Evolutionary conservation across 1,139 yeast genomes (phyloP).

Genomic region (Pichia sp.): DNA sequence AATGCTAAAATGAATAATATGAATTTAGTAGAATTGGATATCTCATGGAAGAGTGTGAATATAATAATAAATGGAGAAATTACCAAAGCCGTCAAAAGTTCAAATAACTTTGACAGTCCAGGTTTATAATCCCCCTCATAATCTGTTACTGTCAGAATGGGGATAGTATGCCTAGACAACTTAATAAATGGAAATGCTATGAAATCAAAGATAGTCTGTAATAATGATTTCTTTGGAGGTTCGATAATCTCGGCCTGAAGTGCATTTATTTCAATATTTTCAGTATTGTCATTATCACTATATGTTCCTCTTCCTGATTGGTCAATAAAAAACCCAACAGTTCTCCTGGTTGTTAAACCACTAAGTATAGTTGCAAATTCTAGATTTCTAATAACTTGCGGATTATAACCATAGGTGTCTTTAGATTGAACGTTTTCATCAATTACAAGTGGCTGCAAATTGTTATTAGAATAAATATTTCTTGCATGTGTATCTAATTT

Average conservation of each 20-base stretch:
- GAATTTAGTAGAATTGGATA: conserved; percentile 11
- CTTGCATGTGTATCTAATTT: conserved; percentile 19
- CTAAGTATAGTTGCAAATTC: conserved; percentile 25
- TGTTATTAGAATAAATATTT: conserved; percentile 20
- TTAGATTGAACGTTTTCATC: conserved; percentile 23
- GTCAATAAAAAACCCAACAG: conserved; percentile 9
- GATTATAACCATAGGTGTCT: conserved; percentile 26
- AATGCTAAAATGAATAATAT: conserved; percentile 9
- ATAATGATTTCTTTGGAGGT: conserved; percentile 8
- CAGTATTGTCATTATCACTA: conserved; percentile 14
- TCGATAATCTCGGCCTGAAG: conserved; percentile 15
- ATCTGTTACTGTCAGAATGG: conserved; percentile 20
- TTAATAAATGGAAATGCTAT: conserved; percentile 18
- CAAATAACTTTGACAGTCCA: conserved; percentile 14
- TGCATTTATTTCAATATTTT: conserved; percentile 6
- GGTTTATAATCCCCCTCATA: conserved; percentile 21
- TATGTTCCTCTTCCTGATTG: conserved; percentile 1
- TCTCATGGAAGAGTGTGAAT: conserved; percentile 18
- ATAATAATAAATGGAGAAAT: conserved; percentile 21
- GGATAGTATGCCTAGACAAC: conserved; percentile 21
- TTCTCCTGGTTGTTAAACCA: conserved; percentile 20
- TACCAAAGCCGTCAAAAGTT: conserved; percentile 19
- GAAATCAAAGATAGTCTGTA: conserved; percentile 13
- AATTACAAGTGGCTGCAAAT: conserved; percentile 14
- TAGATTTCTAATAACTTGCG: conserved; percentile 23